These are phyloP conservation scores for Exophiala dermatitidis DNA, from an alignment of 2,329 filamentous ascomycete genomes.

Conservation along the genomic window DNA sequence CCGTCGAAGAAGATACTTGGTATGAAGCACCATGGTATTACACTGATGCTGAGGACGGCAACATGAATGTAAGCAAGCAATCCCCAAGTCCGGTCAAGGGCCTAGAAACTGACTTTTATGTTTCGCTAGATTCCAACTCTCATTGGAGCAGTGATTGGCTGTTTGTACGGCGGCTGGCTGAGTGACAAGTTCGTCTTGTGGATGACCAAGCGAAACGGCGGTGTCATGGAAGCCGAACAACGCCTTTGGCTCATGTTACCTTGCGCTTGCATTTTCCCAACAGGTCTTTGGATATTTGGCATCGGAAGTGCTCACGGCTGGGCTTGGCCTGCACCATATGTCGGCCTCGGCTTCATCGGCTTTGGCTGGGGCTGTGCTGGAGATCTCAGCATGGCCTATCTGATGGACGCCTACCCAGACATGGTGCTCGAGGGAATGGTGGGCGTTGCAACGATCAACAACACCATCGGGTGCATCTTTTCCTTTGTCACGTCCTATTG, in stretches of 20 bases:
- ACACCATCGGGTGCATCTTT: slow-evolving; percentile 49
- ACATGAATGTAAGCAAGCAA: slow-evolving; percentile 42
- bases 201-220: slow-evolving; percentile 48
- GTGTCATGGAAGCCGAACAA: slow-evolving; percentile 51
- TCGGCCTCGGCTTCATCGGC: slow-evolving; percentile 52
- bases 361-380: slow-evolving; percentile 55
- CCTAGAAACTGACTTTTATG: not conserved
- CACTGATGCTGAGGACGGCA: slow-evolving; percentile 46
- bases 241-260: slow-evolving; percentile 47
- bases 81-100: not conserved
- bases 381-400: slow-evolving; percentile 49
- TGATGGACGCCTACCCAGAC: slow-evolving; percentile 51
- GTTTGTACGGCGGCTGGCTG: slow-evolving; percentile 45
- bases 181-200: slow-evolving; percentile 51
- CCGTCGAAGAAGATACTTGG: slow-evolving; percentile 52
- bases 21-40: slow-evolving; percentile 50
- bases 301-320: slow-evolving; percentile 47
- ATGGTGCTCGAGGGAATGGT: slow-evolving; percentile 55
- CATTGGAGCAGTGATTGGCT: slow-evolving; percentile 30
- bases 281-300: slow-evolving; percentile 49
- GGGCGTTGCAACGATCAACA: slow-evolving; percentile 52
- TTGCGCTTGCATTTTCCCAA: slow-evolving; percentile 45
- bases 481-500: slow-evolving; percentile 47
- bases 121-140: slow-evolving; percentile 44
- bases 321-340: slow-evolving; percentile 49